These are phyloP conservation scores for Pseudozyma thailandica DNA, from an alignment of 1,284 basidiomycete species.

Conservation along the genomic window DNA sequence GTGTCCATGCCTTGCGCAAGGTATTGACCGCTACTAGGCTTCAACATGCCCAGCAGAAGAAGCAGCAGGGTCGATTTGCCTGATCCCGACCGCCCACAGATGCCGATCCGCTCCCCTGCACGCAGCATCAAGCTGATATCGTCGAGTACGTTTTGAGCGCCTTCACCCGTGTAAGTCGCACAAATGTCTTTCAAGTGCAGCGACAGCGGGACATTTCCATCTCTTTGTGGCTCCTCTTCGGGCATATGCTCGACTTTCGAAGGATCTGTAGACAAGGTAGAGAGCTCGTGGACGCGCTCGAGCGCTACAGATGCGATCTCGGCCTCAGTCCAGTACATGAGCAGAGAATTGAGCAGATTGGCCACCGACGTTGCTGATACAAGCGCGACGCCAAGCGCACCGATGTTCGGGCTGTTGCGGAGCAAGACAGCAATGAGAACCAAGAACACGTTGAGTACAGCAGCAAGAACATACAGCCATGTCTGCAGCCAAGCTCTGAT, in stretches of 20 bases:
- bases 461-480: background rate
- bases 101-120: background rate
- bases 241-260: background rate
- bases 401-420: conserved; percentile 21
- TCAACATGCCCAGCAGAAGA: conserved; percentile 70
- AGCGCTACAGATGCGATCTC: conserved; percentile 67
- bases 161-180: background rate
- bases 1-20: conserved; percentile 15
- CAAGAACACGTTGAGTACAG: conserved; percentile 37
- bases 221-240: background rate
- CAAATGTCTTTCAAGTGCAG: background rate
- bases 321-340: conserved; percentile 60
- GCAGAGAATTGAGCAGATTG: conserved; percentile 20
- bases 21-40: conserved; percentile 71
- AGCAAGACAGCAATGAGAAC: conserved; percentile 43
- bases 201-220: background rate
- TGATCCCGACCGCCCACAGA: conserved; percentile 76
- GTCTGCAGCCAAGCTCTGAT: background rate
- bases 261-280: conserved; percentile 34
- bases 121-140: background rate
- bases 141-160: background rate
- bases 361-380: conserved; percentile 49
- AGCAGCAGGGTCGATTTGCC: conserved; percentile 82
- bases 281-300: conserved; percentile 62
- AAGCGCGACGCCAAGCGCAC: conserved; percentile 64